Conservation (phyloP, 345 rosid species). For the Salix exigua region DNA sequence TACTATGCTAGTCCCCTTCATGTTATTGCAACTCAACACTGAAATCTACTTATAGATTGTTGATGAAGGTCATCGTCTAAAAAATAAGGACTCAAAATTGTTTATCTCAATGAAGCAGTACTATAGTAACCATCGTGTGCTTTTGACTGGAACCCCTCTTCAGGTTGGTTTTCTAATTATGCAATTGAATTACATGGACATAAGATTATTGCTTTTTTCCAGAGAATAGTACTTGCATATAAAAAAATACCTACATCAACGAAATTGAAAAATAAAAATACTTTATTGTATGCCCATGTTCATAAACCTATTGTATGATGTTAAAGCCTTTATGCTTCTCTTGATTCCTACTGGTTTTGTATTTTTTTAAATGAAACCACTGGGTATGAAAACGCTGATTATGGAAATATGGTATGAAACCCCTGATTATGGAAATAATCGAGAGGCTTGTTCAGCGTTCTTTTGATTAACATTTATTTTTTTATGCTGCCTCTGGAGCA, state of each 20-base stretch:
- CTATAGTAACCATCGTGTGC: constrained; percentile 80
- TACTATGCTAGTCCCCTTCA: constrained; percentile 4
- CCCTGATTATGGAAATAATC: neutral
- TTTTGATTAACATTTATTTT: neutral
- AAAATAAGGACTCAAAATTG: constrained; percentile 96
- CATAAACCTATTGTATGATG: neutral
- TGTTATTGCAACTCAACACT: constrained; percentile 20
- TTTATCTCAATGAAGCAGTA: constrained; percentile 90
- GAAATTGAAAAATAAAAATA: neutral
- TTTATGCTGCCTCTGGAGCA: neutral
- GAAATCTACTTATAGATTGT: constrained; percentile 65
- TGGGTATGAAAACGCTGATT: neutral
- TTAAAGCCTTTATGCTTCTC: neutral
- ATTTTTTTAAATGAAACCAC: neutral
- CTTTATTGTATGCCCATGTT: neutral
- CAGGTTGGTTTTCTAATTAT: constrained; percentile 54
- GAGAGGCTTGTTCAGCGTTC: neutral
- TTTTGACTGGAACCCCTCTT: constrained; percentile 98
- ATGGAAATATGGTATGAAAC: too few relatives aligned
- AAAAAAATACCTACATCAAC: neutral
- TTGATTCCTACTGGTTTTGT: neutral
- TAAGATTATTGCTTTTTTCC: constrained; percentile 1
- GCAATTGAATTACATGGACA: neutral
- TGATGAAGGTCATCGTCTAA: constrained; percentile 99
- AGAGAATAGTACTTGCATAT: neutral